Conservation (phyloP, 306 rosid species). For the Medicago ruthenica region DNA sequence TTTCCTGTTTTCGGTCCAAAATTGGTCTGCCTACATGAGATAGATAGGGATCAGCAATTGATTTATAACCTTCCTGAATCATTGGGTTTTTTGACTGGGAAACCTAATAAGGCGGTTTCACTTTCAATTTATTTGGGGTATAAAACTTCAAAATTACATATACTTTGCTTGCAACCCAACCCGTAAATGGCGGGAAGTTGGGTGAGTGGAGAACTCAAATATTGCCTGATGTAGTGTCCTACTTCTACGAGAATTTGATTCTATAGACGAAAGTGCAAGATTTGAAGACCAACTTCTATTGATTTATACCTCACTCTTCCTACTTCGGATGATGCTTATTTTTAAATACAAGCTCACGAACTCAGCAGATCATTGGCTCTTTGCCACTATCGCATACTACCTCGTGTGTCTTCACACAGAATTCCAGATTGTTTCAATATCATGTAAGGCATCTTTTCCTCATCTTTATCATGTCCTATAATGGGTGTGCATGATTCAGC, state of each 20-base stretch:
- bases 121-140: background rate
- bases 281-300: conserved; percentile 10
- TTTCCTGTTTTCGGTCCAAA: conserved; percentile 19
- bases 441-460: conserved; percentile 9
- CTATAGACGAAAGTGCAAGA: background rate
- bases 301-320: conserved; percentile 15
- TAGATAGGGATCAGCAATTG: conserved; percentile 22
- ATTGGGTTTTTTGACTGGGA: conserved; percentile 7
- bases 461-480: background rate
- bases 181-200: background rate
- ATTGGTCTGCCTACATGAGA: background rate
- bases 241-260: conserved; percentile 15
- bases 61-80: background rate
- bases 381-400: background rate
- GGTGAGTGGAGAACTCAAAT: conserved; percentile 20
- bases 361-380: conserved; percentile 6
- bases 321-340: conserved; percentile 11
- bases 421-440: background rate
- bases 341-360: conserved; percentile 14
- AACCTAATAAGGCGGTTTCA: conserved; percentile 24
- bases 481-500: conserved; percentile 4
- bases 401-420: background rate
- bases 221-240: conserved; percentile 20
- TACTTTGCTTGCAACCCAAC: conserved; percentile 3
- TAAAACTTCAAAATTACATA: background rate